A percentile compares a stretch with the other conserved stretches of the same genome.
Evolutionary conservation across 2,329 filamentous ascomycete genomes (phyloP).

Genomic region (Penicillium brasilianum): DNA sequence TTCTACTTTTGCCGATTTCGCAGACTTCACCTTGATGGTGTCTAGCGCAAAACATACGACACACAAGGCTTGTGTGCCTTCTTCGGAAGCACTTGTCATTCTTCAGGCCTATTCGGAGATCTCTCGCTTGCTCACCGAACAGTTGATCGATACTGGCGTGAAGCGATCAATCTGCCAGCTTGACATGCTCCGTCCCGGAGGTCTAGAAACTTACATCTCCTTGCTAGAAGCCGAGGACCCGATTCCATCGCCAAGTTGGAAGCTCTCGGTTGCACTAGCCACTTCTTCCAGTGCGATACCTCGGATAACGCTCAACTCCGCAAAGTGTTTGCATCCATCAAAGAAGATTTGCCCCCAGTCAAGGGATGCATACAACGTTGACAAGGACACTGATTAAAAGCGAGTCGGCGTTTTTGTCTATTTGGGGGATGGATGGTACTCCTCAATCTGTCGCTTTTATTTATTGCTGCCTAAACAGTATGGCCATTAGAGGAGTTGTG

Average conservation of each 20-base stretch:
- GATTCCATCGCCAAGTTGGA: background rate
- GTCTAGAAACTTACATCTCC: background rate
- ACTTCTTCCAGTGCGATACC: background rate
- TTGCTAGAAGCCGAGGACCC: background rate
- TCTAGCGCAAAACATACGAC: background rate
- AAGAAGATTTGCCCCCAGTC: background rate
- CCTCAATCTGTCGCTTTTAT: no score
- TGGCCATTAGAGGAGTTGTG: no score
- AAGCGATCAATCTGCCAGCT: background rate
- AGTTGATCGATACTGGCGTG: background rate
- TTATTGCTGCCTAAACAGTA: no score
- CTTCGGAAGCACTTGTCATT: background rate
- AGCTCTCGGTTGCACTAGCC: background rate
- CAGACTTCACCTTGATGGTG: background rate
- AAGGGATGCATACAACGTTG: background rate
- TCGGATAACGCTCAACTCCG: background rate
- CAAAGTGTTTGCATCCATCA: background rate
- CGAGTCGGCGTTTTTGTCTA: no score
- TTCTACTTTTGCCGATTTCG: background rate
- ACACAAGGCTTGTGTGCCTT: background rate
- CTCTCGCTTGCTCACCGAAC: background rate
- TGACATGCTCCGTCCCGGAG: background rate
- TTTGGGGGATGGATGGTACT: background rate
- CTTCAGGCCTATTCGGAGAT: background rate
- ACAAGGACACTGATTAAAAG: no score